phyloP scores from a whole-genome alignment of 1,284 basidiomycete species.

The Malassezia nana region DNA sequence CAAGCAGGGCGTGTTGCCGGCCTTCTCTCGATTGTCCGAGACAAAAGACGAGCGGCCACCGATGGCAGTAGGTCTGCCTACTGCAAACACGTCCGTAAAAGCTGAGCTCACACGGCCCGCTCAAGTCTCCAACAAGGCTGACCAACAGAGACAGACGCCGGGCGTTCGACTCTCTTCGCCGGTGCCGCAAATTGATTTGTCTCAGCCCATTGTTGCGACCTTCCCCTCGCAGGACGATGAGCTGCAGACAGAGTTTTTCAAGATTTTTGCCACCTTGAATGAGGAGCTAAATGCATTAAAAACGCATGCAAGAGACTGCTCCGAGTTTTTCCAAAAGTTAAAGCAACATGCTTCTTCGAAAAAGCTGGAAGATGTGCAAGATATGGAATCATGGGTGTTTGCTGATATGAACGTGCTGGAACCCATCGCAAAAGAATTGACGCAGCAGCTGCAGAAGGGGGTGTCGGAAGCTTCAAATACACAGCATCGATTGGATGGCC shows the following conservation, averaged over 20 bases:
- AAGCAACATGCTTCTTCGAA: constrained; percentile 23
- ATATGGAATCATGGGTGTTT: constrained; percentile 45
- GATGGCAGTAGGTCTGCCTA: not conserved
- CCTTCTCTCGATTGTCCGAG: not conserved
- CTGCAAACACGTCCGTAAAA: no score
- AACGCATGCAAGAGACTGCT: constrained; percentile 22
- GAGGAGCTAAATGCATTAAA: constrained; percentile 44
- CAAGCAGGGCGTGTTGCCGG: not conserved
- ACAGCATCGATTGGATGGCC: constrained; percentile 39
- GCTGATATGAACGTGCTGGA: constrained; percentile 46
- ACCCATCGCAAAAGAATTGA: constrained; percentile 28
- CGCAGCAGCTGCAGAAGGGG: constrained; percentile 32
- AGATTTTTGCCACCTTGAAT: constrained; percentile 47
- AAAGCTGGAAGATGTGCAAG: constrained; percentile 25
- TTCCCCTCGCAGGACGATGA: constrained; percentile 24
- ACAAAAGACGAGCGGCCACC: not conserved
- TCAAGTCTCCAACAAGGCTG: not conserved
- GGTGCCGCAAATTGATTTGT: constrained; percentile 2
- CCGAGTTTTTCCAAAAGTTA: constrained; percentile 46
- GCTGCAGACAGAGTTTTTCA: constrained; percentile 38
- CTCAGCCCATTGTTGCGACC: not conserved
- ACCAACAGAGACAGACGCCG: no score
- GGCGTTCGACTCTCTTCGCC: not conserved
- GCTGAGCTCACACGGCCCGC: no score
- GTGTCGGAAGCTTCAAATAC: not conserved